Base-by-base conservation (phyloP, 805 yeast species). In the Zygosaccharomyces lentus region DNA sequence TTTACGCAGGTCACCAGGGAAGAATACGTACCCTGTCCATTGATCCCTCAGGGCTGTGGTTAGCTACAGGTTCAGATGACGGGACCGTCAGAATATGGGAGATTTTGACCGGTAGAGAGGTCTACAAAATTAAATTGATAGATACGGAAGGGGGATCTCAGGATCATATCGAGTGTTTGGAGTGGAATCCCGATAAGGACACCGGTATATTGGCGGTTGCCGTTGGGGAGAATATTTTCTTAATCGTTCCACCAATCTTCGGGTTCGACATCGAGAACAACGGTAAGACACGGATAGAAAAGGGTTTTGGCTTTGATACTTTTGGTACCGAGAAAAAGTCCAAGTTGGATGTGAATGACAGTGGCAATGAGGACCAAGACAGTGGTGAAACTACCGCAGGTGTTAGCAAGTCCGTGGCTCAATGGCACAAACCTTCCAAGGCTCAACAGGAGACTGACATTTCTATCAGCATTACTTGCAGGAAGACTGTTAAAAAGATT, bases 61-160 rank as follows among this genome's bases (percentile, higher is more conserved):
- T 93, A 46, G 99, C 99, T 16, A 93, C 99, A 3, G 99, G 97
- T 48, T 86, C 96, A 13, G 98, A 93, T 64, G 99, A 93, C 64
- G 98, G 98, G 45, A 78, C 90, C 13, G 90, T 93, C 6, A 78
- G 96, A 56, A 76, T 93, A n/a, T 93, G 99, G 98, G 99, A 93
- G 70, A 82, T 89, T 15, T 70, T 89, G 49, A 87, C 97, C 4
- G 99, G 99, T 38, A 82, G 99, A 68, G 95, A 91, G 72, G 87
- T 91, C 42, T 87, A 79, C 75, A 78, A 79, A 50, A 71, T 77
- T n/a, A 68, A 70, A 46, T 58, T 80, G 16, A 62, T 77, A 16
- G 75, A 78, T 27, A 68, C 62, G 7, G 78, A 77, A 44, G 71
- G 72, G 27, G 76, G 75, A 37, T 81, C 79, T 45, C 93, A 86